phyloP scores from a whole-genome alignment of 169 alveolate species.

The Amoebophrya sp. region DNA sequence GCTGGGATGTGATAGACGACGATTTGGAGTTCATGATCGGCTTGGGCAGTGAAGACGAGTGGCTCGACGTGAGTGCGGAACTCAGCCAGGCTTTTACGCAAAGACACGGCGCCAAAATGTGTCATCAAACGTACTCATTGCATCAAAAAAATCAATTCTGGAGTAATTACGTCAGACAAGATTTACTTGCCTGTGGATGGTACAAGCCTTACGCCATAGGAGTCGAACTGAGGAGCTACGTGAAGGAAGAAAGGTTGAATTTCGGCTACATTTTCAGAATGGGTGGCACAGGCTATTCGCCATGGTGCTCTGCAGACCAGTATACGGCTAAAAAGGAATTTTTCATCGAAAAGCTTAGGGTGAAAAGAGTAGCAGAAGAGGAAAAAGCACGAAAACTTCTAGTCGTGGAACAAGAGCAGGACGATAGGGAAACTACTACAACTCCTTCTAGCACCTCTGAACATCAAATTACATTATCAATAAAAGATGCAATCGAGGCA shows the following conservation, averaged over 20 bases:
- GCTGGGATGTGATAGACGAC: background rate
- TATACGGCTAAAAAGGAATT: background rate
- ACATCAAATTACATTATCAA: too few species aligned
- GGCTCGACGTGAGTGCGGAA: background rate
- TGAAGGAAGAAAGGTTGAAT: background rate
- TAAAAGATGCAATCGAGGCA: too few species aligned
- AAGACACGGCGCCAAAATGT: background rate
- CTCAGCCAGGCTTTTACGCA: background rate
- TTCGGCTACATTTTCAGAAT: background rate
- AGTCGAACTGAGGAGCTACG: background rate
- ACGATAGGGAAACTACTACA: too few species aligned
- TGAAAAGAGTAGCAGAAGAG: too few species aligned
- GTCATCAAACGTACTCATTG: background rate
- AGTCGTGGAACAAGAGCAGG: too few species aligned
- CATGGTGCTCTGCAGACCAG: slow-evolving; percentile 7
- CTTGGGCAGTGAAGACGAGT: background rate
- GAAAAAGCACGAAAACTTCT: too few species aligned
- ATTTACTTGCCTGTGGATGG: background rate
- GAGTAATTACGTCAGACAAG: background rate
- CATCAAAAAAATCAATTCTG: background rate
- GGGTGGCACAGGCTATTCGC: background rate
- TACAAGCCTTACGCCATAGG: slow-evolving; percentile 20
- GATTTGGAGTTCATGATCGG: background rate
- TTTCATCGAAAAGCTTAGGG: too few species aligned
- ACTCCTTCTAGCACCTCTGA: too few species aligned